A percentile compares a stretch with the other conserved stretches of the same genome.
Conservation (phyloP, 345 rosid genomes). For the Leavenworthia alabamica region DNA sequence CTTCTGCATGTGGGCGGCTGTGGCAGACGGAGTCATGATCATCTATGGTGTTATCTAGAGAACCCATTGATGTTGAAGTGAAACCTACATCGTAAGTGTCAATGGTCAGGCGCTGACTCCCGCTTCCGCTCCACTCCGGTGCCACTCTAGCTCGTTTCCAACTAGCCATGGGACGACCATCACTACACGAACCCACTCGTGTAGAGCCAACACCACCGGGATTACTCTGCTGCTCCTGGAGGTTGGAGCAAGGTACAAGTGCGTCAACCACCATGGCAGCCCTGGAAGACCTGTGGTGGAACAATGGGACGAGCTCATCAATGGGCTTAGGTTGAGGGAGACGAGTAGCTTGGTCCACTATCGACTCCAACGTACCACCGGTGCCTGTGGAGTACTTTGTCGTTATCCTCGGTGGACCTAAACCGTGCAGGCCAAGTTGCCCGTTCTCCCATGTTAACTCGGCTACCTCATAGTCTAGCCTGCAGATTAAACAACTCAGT, state of each 20-base stretch:
- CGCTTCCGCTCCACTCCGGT: conserved; percentile 61
- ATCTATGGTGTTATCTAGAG: conserved; percentile 39
- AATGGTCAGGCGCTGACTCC: conserved; percentile 51
- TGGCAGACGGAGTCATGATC: conserved; percentile 78
- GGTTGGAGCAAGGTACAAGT: conserved; percentile 52
- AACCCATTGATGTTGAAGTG: conserved; percentile 39
- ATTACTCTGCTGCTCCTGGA: conserved; percentile 25
- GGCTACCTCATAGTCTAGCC: conserved; percentile 70
- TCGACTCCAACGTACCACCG: conserved; percentile 78
- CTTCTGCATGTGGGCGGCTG: conserved; percentile 51
- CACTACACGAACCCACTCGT: conserved; percentile 56
- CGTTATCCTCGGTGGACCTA: conserved; percentile 49
- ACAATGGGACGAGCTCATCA: conserved; percentile 51
- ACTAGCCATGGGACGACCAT: conserved; percentile 35
- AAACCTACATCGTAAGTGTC: conserved; percentile 47
- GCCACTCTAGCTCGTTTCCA: conserved; percentile 42
- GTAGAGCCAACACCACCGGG: conserved; percentile 43
- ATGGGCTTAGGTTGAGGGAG: conserved; percentile 24
- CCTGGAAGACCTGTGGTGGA: conserved; percentile 32
- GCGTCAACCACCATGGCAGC: conserved; percentile 57
- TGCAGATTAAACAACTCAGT: conserved; percentile 22
- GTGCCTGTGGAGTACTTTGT: conserved; percentile 45
- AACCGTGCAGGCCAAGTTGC: conserved; percentile 69
- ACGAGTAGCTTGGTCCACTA: conserved; percentile 79
- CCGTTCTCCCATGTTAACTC: conserved; percentile 98